Evolutionary conservation across 2,329 filamentous ascomycete species (phyloP), one percentile per base, ranked within the genome.

Genomic region (Verticillium tricorpus): DNA sequence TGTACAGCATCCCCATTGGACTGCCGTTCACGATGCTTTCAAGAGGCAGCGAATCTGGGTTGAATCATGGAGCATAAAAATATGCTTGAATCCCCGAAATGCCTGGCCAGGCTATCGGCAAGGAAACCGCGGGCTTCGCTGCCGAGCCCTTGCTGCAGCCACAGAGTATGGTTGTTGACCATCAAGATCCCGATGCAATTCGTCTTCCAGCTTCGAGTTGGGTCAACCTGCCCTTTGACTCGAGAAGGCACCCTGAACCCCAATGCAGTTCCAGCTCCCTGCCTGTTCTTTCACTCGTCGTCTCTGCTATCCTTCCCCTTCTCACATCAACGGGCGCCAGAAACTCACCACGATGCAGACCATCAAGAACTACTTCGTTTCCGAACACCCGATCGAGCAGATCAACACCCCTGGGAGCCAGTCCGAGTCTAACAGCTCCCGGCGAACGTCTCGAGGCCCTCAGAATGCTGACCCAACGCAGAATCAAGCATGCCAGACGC

Each of bases 321-420:
- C n/a, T 19, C n/a, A 25, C 19, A 28, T 28, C 28, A 28, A 28
- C 4, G 28, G 5, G 28, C 28, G 4, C 28, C 28, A 28, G 28
- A 4, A 28, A 28, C 28, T 28, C n/a, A n/a, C 3, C 62, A 62
- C 40, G 22, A 65, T 65, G 64, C 57, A 65, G 55, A 59, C 64
- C 50, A 59, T 65, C 64, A 65, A 64, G 59, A 61, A 61, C 31
- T 65, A 65, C 37, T 62, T 64, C 54, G 37, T 63, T 40, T 57
- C n/a, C 19, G 45, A 52, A 52, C 45, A 52, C 19, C 45, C 45
- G 9, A 19, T 62, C 32, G 61, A 60, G 39, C 45, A 52, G 19
- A 25, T 52, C 45, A 52, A 52, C 19, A 52, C 45, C 11, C 19
- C 45, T 3, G 45, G 45, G 22, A 52, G 45, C 19, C 45, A 14